Evolutionary conservation across 2,329 filamentous ascomycete species (phyloP).

Genomic region (Pseudocercospora musae): DNA sequence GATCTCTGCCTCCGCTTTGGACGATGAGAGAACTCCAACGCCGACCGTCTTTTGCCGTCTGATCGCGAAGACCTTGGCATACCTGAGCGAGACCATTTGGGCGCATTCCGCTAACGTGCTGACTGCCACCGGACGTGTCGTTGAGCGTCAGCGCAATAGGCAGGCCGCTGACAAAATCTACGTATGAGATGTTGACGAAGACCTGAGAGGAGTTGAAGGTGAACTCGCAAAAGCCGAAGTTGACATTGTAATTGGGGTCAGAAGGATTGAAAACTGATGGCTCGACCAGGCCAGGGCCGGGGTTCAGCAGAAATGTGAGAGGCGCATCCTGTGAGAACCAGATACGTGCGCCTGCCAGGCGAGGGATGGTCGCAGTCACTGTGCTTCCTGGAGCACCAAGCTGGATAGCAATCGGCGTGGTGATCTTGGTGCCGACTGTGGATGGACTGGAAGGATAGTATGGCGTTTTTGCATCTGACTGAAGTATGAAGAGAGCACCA

Average conservation of each 20-base stretch:
- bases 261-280: slow-evolving; percentile 36
- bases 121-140: slow-evolving; percentile 37
- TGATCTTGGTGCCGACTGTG: slow-evolving; percentile 36
- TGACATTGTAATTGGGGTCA: slow-evolving; percentile 46
- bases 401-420: slow-evolving; percentile 43
- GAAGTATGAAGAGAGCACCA: slow-evolving; percentile 34
- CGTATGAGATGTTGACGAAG: slow-evolving; percentile 45
- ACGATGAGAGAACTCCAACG: slow-evolving; percentile 62
- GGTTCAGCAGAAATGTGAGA: slow-evolving; percentile 37
- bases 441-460: slow-evolving; percentile 37
- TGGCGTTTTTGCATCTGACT: slow-evolving; percentile 35
- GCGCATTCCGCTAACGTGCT: slow-evolving; percentile 58
- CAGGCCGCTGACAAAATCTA: slow-evolving; percentile 41
- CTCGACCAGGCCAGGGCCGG: slow-evolving; percentile 37
- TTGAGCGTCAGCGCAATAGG: slow-evolving; percentile 41
- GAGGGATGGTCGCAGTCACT: slow-evolving; percentile 35
- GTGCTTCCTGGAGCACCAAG: slow-evolving; percentile 38
- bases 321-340: slow-evolving; percentile 36
- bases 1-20: slow-evolving; percentile 34
- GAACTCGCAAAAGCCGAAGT: slow-evolving; percentile 49
- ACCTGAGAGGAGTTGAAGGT: slow-evolving; percentile 47
- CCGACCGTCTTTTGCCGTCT: slow-evolving; percentile 54
- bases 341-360: slow-evolving; percentile 38
- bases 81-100: slow-evolving; percentile 56
- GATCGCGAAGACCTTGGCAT: slow-evolving; percentile 52